Evolutionary conservation across 2,329 filamentous ascomycete species (phyloP), one percentile per base, ranked within the genome.

Genomic region (Trichoderma semiorbis): DNA sequence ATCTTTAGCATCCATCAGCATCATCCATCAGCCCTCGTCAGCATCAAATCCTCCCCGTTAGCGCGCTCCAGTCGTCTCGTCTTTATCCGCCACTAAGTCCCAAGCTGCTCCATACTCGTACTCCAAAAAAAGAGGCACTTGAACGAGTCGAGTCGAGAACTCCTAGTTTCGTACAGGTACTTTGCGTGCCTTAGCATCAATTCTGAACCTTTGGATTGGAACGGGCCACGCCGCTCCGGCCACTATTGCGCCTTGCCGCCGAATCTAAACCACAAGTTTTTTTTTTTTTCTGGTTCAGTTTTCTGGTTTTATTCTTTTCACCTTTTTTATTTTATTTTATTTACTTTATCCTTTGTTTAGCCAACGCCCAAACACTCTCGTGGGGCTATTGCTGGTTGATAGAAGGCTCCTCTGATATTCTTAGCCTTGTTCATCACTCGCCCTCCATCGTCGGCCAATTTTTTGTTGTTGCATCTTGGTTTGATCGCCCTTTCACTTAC

Each of bases 161-260:
- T 34, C n/a, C 10, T 28, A 58, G 30, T 6, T 30, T 58, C 53
- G 24, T 57, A 26, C 53, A 57, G 28, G 28, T 32, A 32, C 55
- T n/a, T 58, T 57, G 21, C 53, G 26, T 57, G 32, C 28, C 57
- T 39, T 64, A n/a, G 34, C 61, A 69, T 26, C 53, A 60, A 53
- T n/a, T 43, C 16, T 43, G 39, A 43, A 36, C 66, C 55, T 62
- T 61, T 69, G 66, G 66, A 69, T 69, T 57, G 39, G 66, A 69
- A 62, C 66, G 66, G 66, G 57, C 53, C 65, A 68, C 65, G 65
- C 65, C 65, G 65, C 65, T 60, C 47, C 65, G 65, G 65, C 65
- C 55, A 21, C 65, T 60, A 68, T 68, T 58, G 53, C 53, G 43
- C 58, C 65, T 30, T 68, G 65, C 57, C 63, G 63, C 63, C 66